A percentile compares a stretch with the other conserved stretches of the same genome.
These are phyloP conservation scores for Coemansia reversa DNA, from an alignment of 192 early-diverging fungal genomes.

Conservation along the genomic window DNA sequence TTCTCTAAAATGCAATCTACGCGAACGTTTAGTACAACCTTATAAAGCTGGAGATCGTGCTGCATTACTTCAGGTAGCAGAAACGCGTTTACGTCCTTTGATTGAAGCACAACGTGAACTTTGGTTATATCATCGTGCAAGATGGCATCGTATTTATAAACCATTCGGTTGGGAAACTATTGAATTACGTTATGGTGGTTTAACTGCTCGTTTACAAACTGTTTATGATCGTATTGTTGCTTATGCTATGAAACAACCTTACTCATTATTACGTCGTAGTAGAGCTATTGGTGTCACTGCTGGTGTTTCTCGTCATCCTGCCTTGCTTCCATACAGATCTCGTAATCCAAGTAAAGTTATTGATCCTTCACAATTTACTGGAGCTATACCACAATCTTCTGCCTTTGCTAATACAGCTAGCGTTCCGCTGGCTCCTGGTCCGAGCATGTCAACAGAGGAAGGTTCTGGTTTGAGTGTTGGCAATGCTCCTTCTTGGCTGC, in stretches of 20 bases:
- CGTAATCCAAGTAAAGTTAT: slow-evolving; percentile 22
- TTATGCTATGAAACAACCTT: slow-evolving; percentile 42
- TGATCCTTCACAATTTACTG: background rate
- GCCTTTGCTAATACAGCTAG: background rate
- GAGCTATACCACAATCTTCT: too few species aligned
- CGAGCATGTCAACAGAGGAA: slow-evolving; percentile 35
- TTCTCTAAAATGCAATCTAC: slow-evolving; percentile 68
- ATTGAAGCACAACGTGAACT: slow-evolving; percentile 66
- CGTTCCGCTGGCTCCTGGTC: slow-evolving; percentile 19
- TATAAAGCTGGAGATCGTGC: slow-evolving; percentile 59
- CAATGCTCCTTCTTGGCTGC: slow-evolving; percentile 37
- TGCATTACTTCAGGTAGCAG: slow-evolving; percentile 57
- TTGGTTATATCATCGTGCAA: slow-evolving; percentile 75
- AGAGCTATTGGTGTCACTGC: slow-evolving; percentile 49
- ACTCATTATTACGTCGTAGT: slow-evolving; percentile 32
- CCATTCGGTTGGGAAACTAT: slow-evolving; percentile 87
- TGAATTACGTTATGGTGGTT: slow-evolving; percentile 80
- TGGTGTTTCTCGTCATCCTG: slow-evolving; percentile 44
- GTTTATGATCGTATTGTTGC: slow-evolving; percentile 68
- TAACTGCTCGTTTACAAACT: slow-evolving; percentile 63
- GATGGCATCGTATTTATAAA: slow-evolving; percentile 78
- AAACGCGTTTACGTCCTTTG: slow-evolving; percentile 59
- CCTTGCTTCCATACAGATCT: slow-evolving; percentile 24
- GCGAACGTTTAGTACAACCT: slow-evolving; percentile 61
- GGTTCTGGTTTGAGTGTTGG: slow-evolving; percentile 37